These are phyloP conservation scores for Suillus spraguei DNA, from an alignment of 768 basidiomycete species.

Conservation along the genomic window DNA sequence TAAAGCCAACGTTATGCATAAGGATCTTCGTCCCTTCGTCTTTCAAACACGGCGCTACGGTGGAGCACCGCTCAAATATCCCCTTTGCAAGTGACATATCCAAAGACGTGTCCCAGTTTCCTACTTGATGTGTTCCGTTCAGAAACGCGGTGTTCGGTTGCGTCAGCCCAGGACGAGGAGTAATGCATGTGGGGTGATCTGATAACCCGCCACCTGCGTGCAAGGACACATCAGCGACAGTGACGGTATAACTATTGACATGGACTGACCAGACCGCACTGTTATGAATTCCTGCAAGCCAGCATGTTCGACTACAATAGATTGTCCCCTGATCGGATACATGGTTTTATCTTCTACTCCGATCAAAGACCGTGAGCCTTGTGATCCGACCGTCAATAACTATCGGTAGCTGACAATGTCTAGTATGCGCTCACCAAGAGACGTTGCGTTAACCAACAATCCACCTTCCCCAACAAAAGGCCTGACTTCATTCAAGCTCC, in stretches of 20 bases:
- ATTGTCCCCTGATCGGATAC: conserved; percentile 84
- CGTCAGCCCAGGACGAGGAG: conserved; percentile 53
- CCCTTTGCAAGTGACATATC: conserved; percentile 41
- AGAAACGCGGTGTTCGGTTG: conserved; percentile 49
- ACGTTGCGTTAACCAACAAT: conserved; percentile 57
- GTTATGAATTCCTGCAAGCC: conserved; percentile 46
- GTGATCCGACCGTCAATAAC: not conserved
- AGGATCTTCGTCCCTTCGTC: conserved; percentile 43
- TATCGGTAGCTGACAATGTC: not conserved
- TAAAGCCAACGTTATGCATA: conserved; percentile 57
- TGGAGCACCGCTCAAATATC: conserved; percentile 50
- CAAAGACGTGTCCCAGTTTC: conserved; percentile 55
- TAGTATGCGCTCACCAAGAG: conserved; percentile 44
- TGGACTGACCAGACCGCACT: conserved; percentile 29
- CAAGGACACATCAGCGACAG: not conserved
- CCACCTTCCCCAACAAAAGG: conserved; percentile 36
- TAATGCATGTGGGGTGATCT: conserved; percentile 52
- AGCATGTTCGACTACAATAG: conserved; percentile 76
- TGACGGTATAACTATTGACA: not conserved
- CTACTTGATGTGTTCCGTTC: conserved; percentile 56
- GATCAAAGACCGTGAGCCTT: conserved; percentile 70
- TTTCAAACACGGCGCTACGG: conserved; percentile 38
- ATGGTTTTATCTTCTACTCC: conserved; percentile 82
- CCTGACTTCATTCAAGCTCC: conserved; percentile 49
- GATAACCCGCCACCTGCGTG: conserved; percentile 3